Conservation (phyloP, 1,139 yeast species). For the Lodderomyces theae region DNA sequence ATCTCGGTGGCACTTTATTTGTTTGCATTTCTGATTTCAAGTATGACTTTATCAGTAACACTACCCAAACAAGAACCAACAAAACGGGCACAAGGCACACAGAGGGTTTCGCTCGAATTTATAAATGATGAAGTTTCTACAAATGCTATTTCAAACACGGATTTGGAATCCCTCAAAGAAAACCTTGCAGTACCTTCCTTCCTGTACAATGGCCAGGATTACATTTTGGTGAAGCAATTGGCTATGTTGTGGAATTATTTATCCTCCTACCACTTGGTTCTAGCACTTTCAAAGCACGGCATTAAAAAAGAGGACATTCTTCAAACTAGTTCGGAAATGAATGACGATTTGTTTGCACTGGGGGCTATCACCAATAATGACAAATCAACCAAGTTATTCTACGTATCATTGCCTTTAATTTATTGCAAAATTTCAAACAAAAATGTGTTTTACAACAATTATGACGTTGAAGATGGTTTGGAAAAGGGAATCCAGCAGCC, state of each 20-base stretch:
- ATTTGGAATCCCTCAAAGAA: not conserved
- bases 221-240: constrained; percentile 32
- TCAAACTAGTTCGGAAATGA: constrained; percentile 22
- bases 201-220: constrained; percentile 12
- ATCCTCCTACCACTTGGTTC: constrained; percentile 42
- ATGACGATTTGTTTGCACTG: constrained; percentile 21
- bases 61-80: not conserved
- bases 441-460: constrained; percentile 9
- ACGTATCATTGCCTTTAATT: constrained; percentile 25
- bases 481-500: constrained; percentile 3
- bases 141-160: not conserved
- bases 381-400: constrained; percentile 23
- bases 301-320: constrained; percentile 22
- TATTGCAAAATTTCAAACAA: constrained; percentile 17
- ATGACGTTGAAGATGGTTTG: constrained; percentile 9
- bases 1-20: no score
- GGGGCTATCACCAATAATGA: constrained; percentile 24
- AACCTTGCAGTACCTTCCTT: constrained; percentile 13
- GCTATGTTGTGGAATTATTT: constrained; percentile 41
- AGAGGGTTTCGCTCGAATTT: not conserved
- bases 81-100: not conserved
- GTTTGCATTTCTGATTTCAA: no score
- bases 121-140: not conserved
- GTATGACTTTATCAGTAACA: not conserved
- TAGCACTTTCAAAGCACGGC: constrained; percentile 24